Base-by-base conservation (phyloP, 495 filamentous ascomycete genomes). In the Aspergillus avenaceus region DNA sequence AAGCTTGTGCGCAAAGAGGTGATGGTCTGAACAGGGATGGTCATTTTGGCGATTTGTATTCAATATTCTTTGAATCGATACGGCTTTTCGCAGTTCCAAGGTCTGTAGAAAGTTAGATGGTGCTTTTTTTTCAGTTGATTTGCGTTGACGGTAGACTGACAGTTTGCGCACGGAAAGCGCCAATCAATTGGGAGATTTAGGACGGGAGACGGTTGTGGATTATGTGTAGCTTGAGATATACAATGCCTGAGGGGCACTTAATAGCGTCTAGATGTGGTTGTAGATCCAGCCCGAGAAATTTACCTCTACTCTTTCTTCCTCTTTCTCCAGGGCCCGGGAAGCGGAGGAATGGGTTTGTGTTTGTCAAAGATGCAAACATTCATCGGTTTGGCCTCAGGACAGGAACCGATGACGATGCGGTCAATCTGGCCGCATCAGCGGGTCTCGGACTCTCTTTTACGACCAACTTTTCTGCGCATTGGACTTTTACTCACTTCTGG, bases 1-100 rank as follows among this genome's bases (percentile, higher is more conserved):
- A 96, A 97, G 61, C 77, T 80, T 55, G 88, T 84, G 50, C 80
- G 78, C 52, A 97, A 84, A 59, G 86, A 78, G 61, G 90, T 87
- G 71, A 98, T 85, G 41, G 70, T 71, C 50, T 60, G 59, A 59
- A 74, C 52, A 26, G 73, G 73, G 60, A 76, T 95, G 37, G 96
- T 84, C 93, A 98, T 98, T 50, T 65, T 81, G 65, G 52, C n/a
- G 29, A 19, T 46, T 28, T 31, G 26, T 14, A 8, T 7, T 8
- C 16, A 19, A 27, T 23, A 9, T 5, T 25, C n/a, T 28, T n/a
- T n/a, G n/a, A n/a, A n/a, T n/a, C n/a, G n/a, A n/a, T n/a, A n/a
- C n/a, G n/a, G n/a, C n/a, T n/a, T n/a, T n/a, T n/a, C n/a, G n/a
- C n/a, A n/a, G 16, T 14, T 47, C 24, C 8, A 9, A 9, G 31